Evolutionary conservation across 2,329 filamentous ascomycete species (phyloP), one percentile per base, ranked within the genome.

Genomic region (Alternaria viburni): DNA sequence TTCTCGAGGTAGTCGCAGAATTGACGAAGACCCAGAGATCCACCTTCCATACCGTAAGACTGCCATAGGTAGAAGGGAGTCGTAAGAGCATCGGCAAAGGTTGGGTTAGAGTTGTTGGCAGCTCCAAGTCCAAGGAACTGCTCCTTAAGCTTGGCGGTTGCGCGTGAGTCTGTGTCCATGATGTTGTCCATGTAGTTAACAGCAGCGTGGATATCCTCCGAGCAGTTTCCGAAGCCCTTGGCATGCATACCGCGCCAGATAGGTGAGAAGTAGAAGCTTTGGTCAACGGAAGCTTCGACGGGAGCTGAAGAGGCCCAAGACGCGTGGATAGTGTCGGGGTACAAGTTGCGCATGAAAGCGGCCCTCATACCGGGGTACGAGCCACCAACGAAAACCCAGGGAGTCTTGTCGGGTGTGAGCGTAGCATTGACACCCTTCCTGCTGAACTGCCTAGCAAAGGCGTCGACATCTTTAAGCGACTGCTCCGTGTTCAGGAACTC

Each of bases 221-320:
- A 81, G 73, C 86, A 87, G 69, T 86, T 86, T 4, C 76, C 76
- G 25, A 74, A 81, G 15, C 81, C 80, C 44, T 78, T 74, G 3
- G 61, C 66, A 5, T 81, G 78, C 75, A 87, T 78, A 4, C 83
- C 83, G 11, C 78, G 79, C 66, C 83, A 83, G 3, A 87, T 72
- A 41, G 84, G 82, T 21, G 86, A 84, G 56, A 79, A 86, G 69
- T 86, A 87, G 21, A 80, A 73, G n/a, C 80, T 81, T 81, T 86
- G 84, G 61, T 86, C 80, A n/a, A 83, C 68, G 6, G 73, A 76
- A 3, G 84, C 84, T 67, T 87, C 75, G 0, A 85, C 81, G 0
- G 79, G 78, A 0, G 79, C 78, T 5, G 79, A 80, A 5, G 78
- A 78, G 11, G 79, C 77, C 47, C 70, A 81, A 2, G 70, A 63